Evolutionary conservation across 1,284 basidiomycete species (phyloP).

Genomic region (Hymenochaete sp.): DNA sequence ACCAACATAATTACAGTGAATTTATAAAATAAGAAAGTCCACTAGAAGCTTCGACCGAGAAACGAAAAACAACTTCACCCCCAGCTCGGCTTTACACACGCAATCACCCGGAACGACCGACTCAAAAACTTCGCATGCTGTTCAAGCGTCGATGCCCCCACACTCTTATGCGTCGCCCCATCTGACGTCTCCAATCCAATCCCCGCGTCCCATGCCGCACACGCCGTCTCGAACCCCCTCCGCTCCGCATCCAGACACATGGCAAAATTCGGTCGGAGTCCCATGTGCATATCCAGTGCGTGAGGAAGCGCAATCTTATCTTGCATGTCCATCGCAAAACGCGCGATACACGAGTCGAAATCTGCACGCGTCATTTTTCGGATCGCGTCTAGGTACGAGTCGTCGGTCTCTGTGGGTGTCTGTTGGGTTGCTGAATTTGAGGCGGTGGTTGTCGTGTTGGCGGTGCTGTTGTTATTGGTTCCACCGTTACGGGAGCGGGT

Average conservation of each 20-base stretch:
- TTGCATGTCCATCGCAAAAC: slow-evolving; percentile 59
- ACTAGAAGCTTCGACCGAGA: too few species aligned
- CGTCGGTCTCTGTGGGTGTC: background rate
- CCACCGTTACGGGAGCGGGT: background rate
- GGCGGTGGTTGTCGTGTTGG: too few species aligned
- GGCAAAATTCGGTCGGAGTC: slow-evolving; percentile 34
- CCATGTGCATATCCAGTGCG: slow-evolving; percentile 39
- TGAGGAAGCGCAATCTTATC: slow-evolving; percentile 41
- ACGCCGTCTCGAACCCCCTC: slow-evolving; percentile 45
- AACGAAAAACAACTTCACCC: too few species aligned
- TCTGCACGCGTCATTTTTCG: slow-evolving; percentile 44
- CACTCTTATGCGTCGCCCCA: slow-evolving; percentile 8
- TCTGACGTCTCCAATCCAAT: slow-evolving; percentile 21
- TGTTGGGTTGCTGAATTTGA: too few species aligned
- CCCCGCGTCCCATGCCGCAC: slow-evolving; percentile 45
- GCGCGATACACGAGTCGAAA: slow-evolving; percentile 44
- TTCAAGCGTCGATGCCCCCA: slow-evolving; percentile 1
- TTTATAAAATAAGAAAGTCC: too few species aligned
- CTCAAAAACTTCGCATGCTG: background rate
- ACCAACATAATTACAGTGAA: too few species aligned
- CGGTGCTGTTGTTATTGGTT: too few species aligned
- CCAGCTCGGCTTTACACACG: too few species aligned
- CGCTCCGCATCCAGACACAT: slow-evolving; percentile 36
- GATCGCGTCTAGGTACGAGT: slow-evolving; percentile 27
- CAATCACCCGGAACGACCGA: too few species aligned